phyloP scores from a whole-genome alignment of 805 yeast genomes.

The Debaryomyces prosopidis region DNA sequence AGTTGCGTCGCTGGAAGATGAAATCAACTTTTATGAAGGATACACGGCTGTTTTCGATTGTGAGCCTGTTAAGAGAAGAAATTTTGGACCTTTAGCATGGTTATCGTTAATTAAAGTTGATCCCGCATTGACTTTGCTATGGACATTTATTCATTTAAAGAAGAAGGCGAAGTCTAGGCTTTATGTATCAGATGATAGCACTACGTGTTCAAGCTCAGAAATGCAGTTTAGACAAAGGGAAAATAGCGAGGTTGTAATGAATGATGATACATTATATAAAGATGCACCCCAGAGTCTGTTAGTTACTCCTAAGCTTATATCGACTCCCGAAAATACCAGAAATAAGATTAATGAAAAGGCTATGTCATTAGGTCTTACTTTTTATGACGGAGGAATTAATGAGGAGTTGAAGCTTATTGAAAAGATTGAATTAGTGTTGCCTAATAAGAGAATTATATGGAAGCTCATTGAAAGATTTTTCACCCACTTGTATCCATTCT shows the following conservation, averaged over 20 bases:
- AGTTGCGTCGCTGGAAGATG: constrained; percentile 11
- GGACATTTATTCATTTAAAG: constrained; percentile 10
- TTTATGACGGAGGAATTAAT: constrained; percentile 29
- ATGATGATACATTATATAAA: constrained; percentile 7
- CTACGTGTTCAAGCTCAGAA: not conserved
- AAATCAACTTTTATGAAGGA: constrained; percentile 18
- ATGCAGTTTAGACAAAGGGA: constrained; percentile 7
- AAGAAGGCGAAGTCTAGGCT: not conserved
- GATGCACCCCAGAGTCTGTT: not conserved
- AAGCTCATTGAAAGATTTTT: constrained; percentile 42
- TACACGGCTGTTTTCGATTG: constrained; percentile 23
- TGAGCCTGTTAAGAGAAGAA: constrained; percentile 24
- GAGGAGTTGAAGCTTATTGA: constrained; percentile 24
- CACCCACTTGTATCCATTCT: constrained; percentile 41
- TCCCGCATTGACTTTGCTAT: constrained; percentile 14
- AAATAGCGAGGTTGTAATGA: constrained; percentile 11
- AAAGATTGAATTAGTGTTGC: constrained; percentile 35
- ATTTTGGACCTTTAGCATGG: constrained; percentile 35
- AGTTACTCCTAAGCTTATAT: not conserved
- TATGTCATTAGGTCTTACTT: constrained; percentile 23
- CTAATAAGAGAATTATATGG: constrained; percentile 37
- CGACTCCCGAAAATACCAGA: constrained; percentile 1
- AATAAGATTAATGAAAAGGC: constrained; percentile 15
- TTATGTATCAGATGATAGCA: not conserved
- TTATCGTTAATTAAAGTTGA: constrained; percentile 28